Percentiles rank a stretch among this genome's conserved stretches.
These are phyloP conservation scores for Pleochaeta shiraiana DNA, from an alignment of 2,329 filamentous ascomycete genomes.

Conservation along the genomic window DNA sequence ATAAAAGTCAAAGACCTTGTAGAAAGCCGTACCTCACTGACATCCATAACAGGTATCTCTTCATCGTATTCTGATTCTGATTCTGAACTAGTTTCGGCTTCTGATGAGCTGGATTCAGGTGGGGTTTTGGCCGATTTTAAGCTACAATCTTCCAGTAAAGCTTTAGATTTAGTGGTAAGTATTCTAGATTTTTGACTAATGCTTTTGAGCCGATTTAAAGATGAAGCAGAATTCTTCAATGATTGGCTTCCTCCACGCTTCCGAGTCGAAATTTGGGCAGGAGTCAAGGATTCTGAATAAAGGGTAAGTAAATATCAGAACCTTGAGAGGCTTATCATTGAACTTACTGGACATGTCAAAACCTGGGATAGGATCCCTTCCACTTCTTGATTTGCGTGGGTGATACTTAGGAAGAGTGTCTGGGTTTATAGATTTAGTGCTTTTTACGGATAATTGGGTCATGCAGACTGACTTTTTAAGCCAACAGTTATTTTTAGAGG, in stretches of 20 bases:
- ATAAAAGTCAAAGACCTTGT: background rate
- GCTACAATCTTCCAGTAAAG: slow-evolving; percentile 9
- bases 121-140: slow-evolving; percentile 12
- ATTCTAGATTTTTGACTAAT: slow-evolving; percentile 11
- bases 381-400: slow-evolving; percentile 16
- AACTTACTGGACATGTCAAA: slow-evolving; percentile 16
- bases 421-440: slow-evolving; percentile 5
- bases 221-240: slow-evolving; percentile 10
- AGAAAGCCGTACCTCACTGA: slow-evolving; percentile 15
- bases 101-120: slow-evolving; percentile 16
- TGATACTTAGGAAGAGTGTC: slow-evolving; percentile 17
- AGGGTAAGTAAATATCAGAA: slow-evolving; percentile 9
- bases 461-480: slow-evolving; percentile 14
- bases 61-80: slow-evolving; percentile 19
- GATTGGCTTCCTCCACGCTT: slow-evolving; percentile 11
- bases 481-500: slow-evolving; percentile 13
- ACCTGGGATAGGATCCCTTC: slow-evolving; percentile 15
- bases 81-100: slow-evolving; percentile 17
- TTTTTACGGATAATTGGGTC: background rate
- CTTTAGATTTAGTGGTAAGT: slow-evolving; percentile 9
- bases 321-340: background rate
- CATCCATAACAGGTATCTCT: slow-evolving; percentile 13
- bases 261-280: slow-evolving; percentile 9
- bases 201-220: slow-evolving; percentile 14
- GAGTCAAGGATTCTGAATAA: slow-evolving; percentile 10